Evolutionary conservation across 768 basidiomycete genomes (phyloP), one percentile per base, ranked within the genome.

Genomic region (Boletus rex-veris): DNA sequence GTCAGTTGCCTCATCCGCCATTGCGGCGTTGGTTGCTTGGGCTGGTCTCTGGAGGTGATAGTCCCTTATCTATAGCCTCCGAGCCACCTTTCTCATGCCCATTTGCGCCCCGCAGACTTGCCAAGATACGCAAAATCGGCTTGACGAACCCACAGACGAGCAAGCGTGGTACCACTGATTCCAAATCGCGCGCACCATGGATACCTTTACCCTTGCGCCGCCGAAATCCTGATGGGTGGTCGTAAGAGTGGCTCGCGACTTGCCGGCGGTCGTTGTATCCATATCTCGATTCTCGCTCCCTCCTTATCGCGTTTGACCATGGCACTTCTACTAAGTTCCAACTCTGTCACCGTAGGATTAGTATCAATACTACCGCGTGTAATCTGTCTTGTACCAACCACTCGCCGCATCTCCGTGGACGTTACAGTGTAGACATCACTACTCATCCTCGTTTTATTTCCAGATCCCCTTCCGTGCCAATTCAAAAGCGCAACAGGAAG

Each of bases 11-110:
- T 84, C 90, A 9, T 75, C 82, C 30, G 72, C 77, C 49, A 61
- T 87, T 35, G 85, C 86, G 3, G 63, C 82, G 28, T 55, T 85
- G 37, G 81, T 90, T 46, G 82, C 83, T n/a, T 77, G 78, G 71
- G 65, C 75, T 36, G 90, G 90, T 5, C 73, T 91, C 19, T 80
- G 88, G 59, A 85, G 77, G 77, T 85, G 65, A 49, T 36, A 66
- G 40, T 43, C 33, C 10, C 35, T 60, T 58, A 50, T 55, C 54
- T 51, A 52, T 24, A 24, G 41, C 50, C 24, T 49, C 56, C 69
- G 39, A n/a, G 31, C 21, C 36, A 43, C 18, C 12, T 19, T 41
- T 56, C 59, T 58, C 50, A 56, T 35, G 24, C 18, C 39, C 28
- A 33, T 35, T 41, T 45, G 3, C 24, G 31, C 43, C 60, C 33